These are phyloP conservation scores for Arabidopsis hybrid DNA, from an alignment of 441 rosid genomes.

Conservation along the genomic window DNA sequence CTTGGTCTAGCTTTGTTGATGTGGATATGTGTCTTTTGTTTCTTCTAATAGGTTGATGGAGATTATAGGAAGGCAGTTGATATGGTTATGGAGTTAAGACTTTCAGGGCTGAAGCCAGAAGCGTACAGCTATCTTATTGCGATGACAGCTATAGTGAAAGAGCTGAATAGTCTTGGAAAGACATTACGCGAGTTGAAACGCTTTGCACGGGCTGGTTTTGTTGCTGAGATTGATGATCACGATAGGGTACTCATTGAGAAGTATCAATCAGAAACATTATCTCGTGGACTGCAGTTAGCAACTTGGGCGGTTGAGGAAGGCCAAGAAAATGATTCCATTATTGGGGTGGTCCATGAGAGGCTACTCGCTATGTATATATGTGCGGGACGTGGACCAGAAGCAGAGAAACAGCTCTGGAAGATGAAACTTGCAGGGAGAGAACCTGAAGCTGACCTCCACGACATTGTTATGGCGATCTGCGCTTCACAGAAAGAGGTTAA, in stretches of 20 bases:
- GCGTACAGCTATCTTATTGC: conserved; percentile 83
- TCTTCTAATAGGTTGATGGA: conserved; percentile 71
- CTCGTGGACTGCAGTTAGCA: conserved; percentile 66
- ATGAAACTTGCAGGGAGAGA: conserved; percentile 86
- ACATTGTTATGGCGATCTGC: conserved; percentile 86
- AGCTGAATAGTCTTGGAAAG: conserved; percentile 78
- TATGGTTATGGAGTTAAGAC: conserved; percentile 66
- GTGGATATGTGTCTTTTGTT: not conserved
- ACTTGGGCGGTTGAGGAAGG: conserved; percentile 78
- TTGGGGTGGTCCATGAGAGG: conserved; percentile 77
- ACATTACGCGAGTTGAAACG: conserved; percentile 73
- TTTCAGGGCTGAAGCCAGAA: conserved; percentile 83
- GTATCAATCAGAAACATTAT: conserved; percentile 72
- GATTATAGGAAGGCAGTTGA: conserved; percentile 71
- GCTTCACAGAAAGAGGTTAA: conserved; percentile 75
- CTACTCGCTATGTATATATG: conserved; percentile 91
- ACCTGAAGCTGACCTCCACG: conserved; percentile 79
- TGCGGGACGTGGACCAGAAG: conserved; percentile 80
- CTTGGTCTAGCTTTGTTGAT: not conserved
- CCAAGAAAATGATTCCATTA: conserved; percentile 49
- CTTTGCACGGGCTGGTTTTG: conserved; percentile 61
- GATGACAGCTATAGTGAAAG: conserved; percentile 96
- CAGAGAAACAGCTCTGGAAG: conserved; percentile 89
- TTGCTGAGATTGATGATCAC: conserved; percentile 64
- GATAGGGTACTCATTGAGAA: conserved; percentile 61